A percentile compares a stretch with the other conserved stretches of the same genome.
These are phyloP conservation scores for Piedraia hortae DNA, from an alignment of 2,329 filamentous ascomycete species.

Conservation along the genomic window DNA sequence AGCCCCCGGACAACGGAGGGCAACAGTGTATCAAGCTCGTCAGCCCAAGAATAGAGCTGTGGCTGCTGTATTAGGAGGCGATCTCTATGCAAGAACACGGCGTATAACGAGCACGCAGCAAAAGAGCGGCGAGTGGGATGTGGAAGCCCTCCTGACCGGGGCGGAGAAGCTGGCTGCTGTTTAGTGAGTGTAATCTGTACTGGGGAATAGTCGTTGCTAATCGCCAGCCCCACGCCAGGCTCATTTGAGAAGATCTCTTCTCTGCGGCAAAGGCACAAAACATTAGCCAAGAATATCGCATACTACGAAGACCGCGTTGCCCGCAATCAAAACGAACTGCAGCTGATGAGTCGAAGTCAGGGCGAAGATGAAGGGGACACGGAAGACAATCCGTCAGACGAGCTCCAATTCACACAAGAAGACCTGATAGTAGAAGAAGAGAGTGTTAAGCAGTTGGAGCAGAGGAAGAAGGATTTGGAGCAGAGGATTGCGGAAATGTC, in stretches of 20 bases:
- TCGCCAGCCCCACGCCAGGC: slow-evolving; percentile 38
- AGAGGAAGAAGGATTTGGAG: slow-evolving; percentile 33
- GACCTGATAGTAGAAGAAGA: slow-evolving; percentile 43
- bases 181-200: slow-evolving; percentile 27
- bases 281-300: slow-evolving; percentile 44
- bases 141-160: slow-evolving; percentile 58
- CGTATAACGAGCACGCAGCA: slow-evolving; percentile 25
- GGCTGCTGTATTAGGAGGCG: slow-evolving; percentile 61
- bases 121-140: slow-evolving; percentile 52
- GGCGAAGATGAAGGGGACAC: slow-evolving; percentile 25
- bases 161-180: slow-evolving; percentile 77
- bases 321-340: slow-evolving; percentile 46
- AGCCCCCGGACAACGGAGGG: slow-evolving; percentile 14
- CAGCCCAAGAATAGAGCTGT: slow-evolving; percentile 55
- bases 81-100: slow-evolving; percentile 58
- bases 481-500: slow-evolving; percentile 40
- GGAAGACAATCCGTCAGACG: slow-evolving; percentile 11
- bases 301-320: slow-evolving; percentile 60
- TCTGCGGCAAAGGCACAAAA: slow-evolving; percentile 41
- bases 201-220: background rate
- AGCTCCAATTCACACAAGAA: slow-evolving; percentile 31
- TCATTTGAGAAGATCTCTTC: slow-evolving; percentile 47
- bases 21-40: slow-evolving; percentile 22
- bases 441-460: slow-evolving; percentile 34
- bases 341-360: slow-evolving; percentile 36